These are phyloP conservation scores for Scalesia atractyloides DNA, from an alignment of 129 eudicot genomes.

Conservation along the genomic window DNA sequence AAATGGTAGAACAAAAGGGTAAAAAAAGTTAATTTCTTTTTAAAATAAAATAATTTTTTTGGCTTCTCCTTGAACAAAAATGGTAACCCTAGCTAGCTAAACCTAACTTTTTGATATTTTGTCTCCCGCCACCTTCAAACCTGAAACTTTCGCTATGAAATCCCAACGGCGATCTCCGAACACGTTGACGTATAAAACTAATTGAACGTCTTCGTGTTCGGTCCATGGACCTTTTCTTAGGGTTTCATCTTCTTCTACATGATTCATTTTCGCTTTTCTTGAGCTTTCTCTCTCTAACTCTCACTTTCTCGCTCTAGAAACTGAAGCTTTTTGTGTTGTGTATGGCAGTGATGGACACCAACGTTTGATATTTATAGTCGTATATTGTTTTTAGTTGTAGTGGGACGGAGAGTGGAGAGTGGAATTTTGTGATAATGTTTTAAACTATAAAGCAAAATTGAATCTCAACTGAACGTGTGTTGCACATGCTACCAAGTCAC, in stretches of 20 bases:
- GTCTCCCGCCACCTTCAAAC: slow-evolving; percentile 99
- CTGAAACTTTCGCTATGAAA: slow-evolving; percentile 93
- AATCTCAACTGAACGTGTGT: slow-evolving; percentile 28
- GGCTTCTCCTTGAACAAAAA: slow-evolving; percentile 38
- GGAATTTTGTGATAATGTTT: slow-evolving; percentile 45
- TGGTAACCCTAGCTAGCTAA: slow-evolving; percentile 35
- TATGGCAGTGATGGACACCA: slow-evolving; percentile 32
- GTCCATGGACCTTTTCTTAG: slow-evolving; percentile 88
- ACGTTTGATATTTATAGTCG: slow-evolving; percentile 35
- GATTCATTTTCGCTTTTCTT: slow-evolving; percentile 20
- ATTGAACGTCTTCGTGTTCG: slow-evolving; percentile 79
- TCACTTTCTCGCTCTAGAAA: slow-evolving; percentile 14
- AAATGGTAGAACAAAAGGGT: slow-evolving; percentile 34
- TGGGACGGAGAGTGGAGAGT: slow-evolving; percentile 35
- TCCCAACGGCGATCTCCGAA: slow-evolving; percentile 93
- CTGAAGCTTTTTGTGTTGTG: slow-evolving; percentile 27
- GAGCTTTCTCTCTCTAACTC: slow-evolving; percentile 12
- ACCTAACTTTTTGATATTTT: slow-evolving; percentile 42
- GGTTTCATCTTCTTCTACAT: slow-evolving; percentile 53
- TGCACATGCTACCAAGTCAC: slow-evolving; percentile 4
- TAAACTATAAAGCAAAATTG: slow-evolving; percentile 27
- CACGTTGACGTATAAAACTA: slow-evolving; percentile 67
- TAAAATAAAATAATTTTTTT: slow-evolving; percentile 11
- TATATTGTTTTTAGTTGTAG: slow-evolving; percentile 23
- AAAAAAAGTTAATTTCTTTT: slow-evolving; percentile 14